These are phyloP conservation scores for Kuraishia capsulata DNA, from an alignment of 805 yeast species.

Conservation along the genomic window DNA sequence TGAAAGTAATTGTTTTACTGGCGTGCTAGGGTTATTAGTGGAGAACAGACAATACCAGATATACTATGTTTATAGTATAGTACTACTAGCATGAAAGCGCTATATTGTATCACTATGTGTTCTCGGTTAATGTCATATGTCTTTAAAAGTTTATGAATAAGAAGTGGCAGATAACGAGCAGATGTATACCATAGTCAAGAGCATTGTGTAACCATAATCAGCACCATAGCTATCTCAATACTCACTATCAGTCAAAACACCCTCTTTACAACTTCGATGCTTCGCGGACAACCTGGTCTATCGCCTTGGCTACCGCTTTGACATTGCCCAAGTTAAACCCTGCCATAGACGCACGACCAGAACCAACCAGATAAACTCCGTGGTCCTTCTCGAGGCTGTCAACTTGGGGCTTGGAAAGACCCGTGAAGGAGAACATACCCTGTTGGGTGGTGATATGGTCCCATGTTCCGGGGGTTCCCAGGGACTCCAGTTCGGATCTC, in stretches of 20 bases:
- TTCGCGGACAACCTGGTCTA: constrained; percentile 60
- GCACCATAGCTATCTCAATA: neutral
- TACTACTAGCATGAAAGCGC: too few species aligned
- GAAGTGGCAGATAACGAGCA: too few species aligned
- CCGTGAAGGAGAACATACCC: constrained; percentile 97
- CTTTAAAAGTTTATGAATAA: neutral
- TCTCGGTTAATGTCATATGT: too few species aligned
- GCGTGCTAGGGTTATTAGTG: too few species aligned
- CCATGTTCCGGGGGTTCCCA: constrained; percentile 87
- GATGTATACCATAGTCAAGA: too few species aligned
- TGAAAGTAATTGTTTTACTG: too few species aligned
- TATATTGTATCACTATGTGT: too few species aligned
- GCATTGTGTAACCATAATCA: too few species aligned
- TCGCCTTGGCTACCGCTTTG: constrained; percentile 66
- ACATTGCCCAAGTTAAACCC: constrained; percentile 81
- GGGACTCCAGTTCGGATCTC: constrained; percentile 46
- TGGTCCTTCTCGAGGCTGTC: constrained; percentile 65
- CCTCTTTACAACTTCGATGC: neutral
- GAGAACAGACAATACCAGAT: too few species aligned
- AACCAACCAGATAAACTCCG: constrained; percentile 70
- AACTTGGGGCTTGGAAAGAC: constrained; percentile 70
- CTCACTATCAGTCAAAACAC: too few species aligned
- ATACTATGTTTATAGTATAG: too few species aligned
- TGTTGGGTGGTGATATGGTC: constrained; percentile 82
- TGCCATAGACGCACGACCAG: constrained; percentile 91